Base-by-base conservation (phyloP, 2,329 filamentous ascomycete species). In the Sclerotinia minor region DNA sequence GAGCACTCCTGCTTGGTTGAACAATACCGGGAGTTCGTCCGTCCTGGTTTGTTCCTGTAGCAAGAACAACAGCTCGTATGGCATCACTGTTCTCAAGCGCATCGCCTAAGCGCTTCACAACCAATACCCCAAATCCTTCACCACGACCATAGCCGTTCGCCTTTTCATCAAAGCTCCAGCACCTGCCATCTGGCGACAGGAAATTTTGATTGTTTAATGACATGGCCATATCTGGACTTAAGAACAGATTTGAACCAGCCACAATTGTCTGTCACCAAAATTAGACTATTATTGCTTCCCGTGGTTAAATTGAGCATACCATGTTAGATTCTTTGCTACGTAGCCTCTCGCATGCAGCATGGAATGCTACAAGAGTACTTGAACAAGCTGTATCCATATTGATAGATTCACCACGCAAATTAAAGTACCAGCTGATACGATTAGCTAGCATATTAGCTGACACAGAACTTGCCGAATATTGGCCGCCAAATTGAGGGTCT, bases 81-180 rank as follows among this genome's bases (percentile, higher is more conserved):
- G 11, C 15, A 50, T 66, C 53, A 6, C 35, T 44, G 21, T 59
- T 32, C 11, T 79, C 78, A 7, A 89, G 71, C 0, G 88, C 88
- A 74, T 87, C 83, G 7, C 80, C 78, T 0, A 89, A 77, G 2
- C 81, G 81, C 76, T 89, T 90, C 54, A 90, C 73, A 5, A 89
- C 73, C 1, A 90, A 75, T 17, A 85, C 80, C 0, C 82, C 85
- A 32, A 85, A 79, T 1, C 87, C 88, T 72, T 90, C 88, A 1
- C 87, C 87, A 45, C 87, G 80, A 0, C 83, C 86, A 72, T 90
- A 90, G 1, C 88, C 88, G 68, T 86, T 84, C 5, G 68, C 88
- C 1, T 82, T 79, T 26, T 80, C 72, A 70, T 89, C 87, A 71
- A 87, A 88, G 5, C 82, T 83, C 69, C 81, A 85, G 61, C 70